These are phyloP conservation scores for Filobasidium uniguttulatum DNA, from an alignment of 1,284 basidiomycete species.

Conservation along the genomic window DNA sequence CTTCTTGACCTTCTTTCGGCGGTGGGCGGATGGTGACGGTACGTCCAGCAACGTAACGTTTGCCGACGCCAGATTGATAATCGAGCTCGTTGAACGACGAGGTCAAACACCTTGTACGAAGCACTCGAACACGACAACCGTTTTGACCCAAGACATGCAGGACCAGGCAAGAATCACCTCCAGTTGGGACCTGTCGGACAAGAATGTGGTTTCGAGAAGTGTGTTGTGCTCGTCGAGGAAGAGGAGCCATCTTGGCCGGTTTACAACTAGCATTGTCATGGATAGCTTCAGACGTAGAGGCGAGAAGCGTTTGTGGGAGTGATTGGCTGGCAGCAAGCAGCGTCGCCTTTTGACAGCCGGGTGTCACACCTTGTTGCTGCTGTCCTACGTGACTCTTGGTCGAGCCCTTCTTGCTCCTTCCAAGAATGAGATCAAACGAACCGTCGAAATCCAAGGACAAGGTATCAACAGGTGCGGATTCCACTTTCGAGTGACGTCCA, in stretches of 20 bases:
- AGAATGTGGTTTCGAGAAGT: constrained; percentile 11
- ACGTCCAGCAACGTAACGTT: constrained; percentile 4
- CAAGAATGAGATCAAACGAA: constrained; percentile 10
- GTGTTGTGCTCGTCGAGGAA: constrained; percentile 10
- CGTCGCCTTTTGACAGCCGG: not conserved
- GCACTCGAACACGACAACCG: constrained; percentile 9
- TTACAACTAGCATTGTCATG: not conserved
- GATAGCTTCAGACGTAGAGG: not conserved
- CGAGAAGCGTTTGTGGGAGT: not conserved
- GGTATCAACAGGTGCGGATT: not conserved
- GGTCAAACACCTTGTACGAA: not conserved
- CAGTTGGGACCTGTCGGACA: not conserved
- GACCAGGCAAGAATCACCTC: not conserved
- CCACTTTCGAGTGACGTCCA: not conserved
- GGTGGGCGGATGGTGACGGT: not conserved
- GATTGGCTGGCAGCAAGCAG: not conserved
- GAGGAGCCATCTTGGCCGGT: not conserved
- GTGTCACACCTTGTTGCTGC: not conserved
- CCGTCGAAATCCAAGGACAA: not conserved
- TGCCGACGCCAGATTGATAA: not conserved
- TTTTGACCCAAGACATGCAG: constrained; percentile 13
- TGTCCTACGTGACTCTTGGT: too few species aligned
- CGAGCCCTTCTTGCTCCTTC: constrained; percentile 3
- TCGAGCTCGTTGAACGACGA: not conserved
- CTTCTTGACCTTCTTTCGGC: not conserved